Conservation (phyloP, 345 rosid species). For the Bruguiera sexangula region DNA sequence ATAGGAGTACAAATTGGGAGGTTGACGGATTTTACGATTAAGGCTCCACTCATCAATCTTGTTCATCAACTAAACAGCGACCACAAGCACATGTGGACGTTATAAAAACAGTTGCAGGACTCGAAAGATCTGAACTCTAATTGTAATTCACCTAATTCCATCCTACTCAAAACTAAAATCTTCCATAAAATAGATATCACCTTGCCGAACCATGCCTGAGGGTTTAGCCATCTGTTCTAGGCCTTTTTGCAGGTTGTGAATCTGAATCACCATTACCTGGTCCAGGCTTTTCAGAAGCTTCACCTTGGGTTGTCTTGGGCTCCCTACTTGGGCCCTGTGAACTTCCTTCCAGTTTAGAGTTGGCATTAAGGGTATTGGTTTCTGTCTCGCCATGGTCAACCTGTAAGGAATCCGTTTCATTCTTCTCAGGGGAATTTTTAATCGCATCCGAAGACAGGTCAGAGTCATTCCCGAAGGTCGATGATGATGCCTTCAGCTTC, state of each 20-base stretch:
- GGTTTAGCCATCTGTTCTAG: slow-evolving; percentile 41
- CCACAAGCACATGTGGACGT: slow-evolving; percentile 10
- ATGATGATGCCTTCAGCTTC: slow-evolving; percentile 55
- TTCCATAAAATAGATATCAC: slow-evolving; percentile 16
- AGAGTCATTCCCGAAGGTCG: slow-evolving; percentile 41
- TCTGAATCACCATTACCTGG: slow-evolving; percentile 23
- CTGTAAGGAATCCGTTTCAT: slow-evolving; percentile 34
- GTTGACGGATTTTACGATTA: slow-evolving; percentile 13
- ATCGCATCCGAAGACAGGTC: slow-evolving; percentile 24
- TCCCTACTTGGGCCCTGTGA: slow-evolving; percentile 25
- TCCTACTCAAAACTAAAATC: slow-evolving; percentile 21
- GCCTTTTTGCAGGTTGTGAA: slow-evolving; percentile 50
- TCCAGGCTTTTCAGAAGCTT: slow-evolving; percentile 24
- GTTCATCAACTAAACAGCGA: slow-evolving; percentile 13
- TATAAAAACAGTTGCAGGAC: slow-evolving; percentile 12
- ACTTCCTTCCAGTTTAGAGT: slow-evolving; percentile 23
- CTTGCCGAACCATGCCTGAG: slow-evolving; percentile 11
- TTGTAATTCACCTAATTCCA: slow-evolving; percentile 23
- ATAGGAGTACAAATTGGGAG: slow-evolving; percentile 5
- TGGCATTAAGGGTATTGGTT: slow-evolving; percentile 1
- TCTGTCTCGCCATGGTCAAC: slow-evolving; percentile 20
- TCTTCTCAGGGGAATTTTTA: slow-evolving; percentile 31
- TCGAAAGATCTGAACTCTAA: slow-evolving; percentile 21
- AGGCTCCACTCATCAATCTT: slow-evolving; percentile 16
- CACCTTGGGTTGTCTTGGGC: slow-evolving; percentile 24